Conservation (phyloP, 2,329 filamentous ascomycete species). For the Penicillium sumatraense region DNA sequence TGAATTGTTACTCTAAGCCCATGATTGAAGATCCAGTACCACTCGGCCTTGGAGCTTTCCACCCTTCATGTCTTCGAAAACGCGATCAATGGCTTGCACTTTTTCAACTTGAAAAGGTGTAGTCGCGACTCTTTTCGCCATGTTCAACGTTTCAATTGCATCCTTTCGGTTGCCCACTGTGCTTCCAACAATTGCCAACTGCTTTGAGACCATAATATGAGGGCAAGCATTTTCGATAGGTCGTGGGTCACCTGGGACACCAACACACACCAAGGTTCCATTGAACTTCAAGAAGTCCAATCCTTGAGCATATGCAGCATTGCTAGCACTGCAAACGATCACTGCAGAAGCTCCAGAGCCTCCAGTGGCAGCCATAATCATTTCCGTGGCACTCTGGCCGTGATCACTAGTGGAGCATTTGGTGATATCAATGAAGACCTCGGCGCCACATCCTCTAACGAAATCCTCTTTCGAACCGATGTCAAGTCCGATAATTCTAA, state of each 20-base stretch:
- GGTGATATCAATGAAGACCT: conserved; percentile 9
- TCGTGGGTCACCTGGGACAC: not conserved
- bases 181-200: conserved; percentile 3
- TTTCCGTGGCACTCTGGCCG: not conserved
- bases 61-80: conserved; percentile 3
- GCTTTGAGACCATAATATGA: conserved; percentile 6
- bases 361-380: not conserved
- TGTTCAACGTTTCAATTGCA: conserved; percentile 5
- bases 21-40: conserved; percentile 2
- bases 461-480: not conserved
- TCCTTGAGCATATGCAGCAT: conserved; percentile 11
- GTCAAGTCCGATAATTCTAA: conserved; percentile 8
- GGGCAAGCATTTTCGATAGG: conserved; percentile 23
- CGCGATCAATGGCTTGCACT: not conserved
- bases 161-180: conserved; percentile 6
- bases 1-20: not conserved
- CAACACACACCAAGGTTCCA: conserved; percentile 11
- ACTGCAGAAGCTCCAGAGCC: conserved; percentile 3
- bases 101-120: not conserved
- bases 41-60: conserved; percentile 6
- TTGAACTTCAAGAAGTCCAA: conserved; percentile 6
- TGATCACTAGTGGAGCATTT: not conserved
- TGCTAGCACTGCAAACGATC: conserved; percentile 7
- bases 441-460: conserved; percentile 5
- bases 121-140: conserved; percentile 1